Percentiles rank a stretch among this genome's conserved stretches.
phyloP scores from a whole-genome alignment of 75 land plant genomes.

The Ceratopteris richardii region DNA sequence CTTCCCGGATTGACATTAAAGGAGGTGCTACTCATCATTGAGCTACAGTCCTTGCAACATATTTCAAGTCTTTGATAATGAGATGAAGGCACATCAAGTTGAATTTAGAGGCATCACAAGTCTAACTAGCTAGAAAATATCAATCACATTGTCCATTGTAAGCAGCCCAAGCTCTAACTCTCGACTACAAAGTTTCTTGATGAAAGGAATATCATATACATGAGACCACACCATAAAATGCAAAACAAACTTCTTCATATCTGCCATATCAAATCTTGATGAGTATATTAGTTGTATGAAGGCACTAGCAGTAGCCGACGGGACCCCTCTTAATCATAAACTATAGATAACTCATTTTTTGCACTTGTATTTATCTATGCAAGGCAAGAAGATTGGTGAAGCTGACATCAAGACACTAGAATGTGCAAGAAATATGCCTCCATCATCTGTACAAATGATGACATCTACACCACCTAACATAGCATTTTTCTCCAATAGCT shows the following conservation, averaged over 20 bases:
- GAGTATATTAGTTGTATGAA: slow-evolving; percentile 3
- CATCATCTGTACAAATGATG: slow-evolving; percentile 35
- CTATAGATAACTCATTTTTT: neutral
- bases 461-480: slow-evolving; percentile 67
- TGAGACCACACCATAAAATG: slow-evolving; percentile 76
- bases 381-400: neutral
- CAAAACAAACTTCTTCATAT: slow-evolving; percentile 59
- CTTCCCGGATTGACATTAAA: too few relatives aligned
- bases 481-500: too few relatives aligned
- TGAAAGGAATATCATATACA: slow-evolving; percentile 44
- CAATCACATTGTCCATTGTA: slow-evolving; percentile 73
- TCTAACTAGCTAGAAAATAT: slow-evolving; percentile 67
- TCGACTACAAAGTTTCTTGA: slow-evolving; percentile 47
- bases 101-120: slow-evolving; percentile 77
- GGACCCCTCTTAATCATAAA: neutral
- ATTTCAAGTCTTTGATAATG: slow-evolving; percentile 56
- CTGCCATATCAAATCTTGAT: slow-evolving; percentile 51
- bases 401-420: slow-evolving; percentile 33
- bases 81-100: slow-evolving; percentile 52
- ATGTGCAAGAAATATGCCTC: slow-evolving; percentile 50
- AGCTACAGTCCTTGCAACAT: too few relatives aligned
- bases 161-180: slow-evolving; percentile 44
- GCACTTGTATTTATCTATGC: neutral
- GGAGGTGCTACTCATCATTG: too few relatives aligned
- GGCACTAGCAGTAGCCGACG: neutral